Evolutionary conservation across 1,284 basidiomycete species (phyloP).

Genomic region (Apiotrichum siamense): DNA sequence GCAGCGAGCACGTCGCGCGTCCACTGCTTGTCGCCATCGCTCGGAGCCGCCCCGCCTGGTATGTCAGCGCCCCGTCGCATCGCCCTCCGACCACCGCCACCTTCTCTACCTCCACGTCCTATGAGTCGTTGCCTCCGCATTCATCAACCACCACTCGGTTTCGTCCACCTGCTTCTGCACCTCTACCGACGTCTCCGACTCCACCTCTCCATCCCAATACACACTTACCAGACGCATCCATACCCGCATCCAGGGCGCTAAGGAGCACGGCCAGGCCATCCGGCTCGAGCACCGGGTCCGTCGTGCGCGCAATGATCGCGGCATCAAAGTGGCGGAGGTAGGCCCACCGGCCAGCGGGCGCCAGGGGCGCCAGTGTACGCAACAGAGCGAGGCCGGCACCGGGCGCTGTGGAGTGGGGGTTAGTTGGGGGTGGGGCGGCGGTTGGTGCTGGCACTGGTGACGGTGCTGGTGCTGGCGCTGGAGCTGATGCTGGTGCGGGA

Average conservation of each 20-base stretch:
- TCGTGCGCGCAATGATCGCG: slow-evolving; percentile 19
- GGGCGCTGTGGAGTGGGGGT: slow-evolving; percentile 24
- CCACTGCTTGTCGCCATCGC: background rate
- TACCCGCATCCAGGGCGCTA: slow-evolving; percentile 6
- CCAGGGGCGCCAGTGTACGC: slow-evolving; percentile 13
- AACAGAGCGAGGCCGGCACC: slow-evolving; percentile 35
- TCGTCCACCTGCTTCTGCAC: no score
- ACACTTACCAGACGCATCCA: background rate
- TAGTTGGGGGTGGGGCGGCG: slow-evolving; percentile 12
- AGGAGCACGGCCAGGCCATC: slow-evolving; percentile 35
- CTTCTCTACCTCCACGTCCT: no score
- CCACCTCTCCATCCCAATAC: no score
- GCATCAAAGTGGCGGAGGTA: slow-evolving; percentile 24
- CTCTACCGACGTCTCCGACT: no score
- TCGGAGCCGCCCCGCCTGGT: no score
- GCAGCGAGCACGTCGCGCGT: slow-evolving; percentile 17
- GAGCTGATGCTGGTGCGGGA: background rate
- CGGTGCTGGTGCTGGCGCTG: slow-evolving; percentile 1
- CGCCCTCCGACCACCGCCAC: no score
- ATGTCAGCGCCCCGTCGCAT: no score
- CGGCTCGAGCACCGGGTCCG: slow-evolving; percentile 35
- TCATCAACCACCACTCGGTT: no score
- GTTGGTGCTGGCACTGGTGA: background rate
- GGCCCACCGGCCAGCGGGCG: slow-evolving; percentile 6
- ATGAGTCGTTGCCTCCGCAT: slow-evolving; percentile 3